Base-by-base conservation (phyloP, 768 basidiomycete species). In the Artomyces pyxidatus region DNA sequence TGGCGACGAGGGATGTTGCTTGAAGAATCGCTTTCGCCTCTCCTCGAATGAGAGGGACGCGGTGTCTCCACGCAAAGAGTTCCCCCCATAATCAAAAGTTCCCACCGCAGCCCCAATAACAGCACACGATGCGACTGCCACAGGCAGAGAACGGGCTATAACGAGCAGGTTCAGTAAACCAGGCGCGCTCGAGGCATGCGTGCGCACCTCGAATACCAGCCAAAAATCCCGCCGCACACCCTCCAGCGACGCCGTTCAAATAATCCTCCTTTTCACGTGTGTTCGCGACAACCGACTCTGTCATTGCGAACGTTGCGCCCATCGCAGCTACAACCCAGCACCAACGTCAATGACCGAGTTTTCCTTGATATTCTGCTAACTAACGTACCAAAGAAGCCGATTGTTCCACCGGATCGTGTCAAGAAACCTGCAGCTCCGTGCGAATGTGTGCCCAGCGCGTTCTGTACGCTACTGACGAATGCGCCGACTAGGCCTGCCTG, bases 211-310 rank as follows among this genome's bases (percentile, higher is more conserved):
- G 77, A 49, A 94, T 67, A 46, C 93, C 93, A 26, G 89, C 89
- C 54, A 95, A 68, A 68, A 95, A 91, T 40, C 93, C 93, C 45
- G 92, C 92, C 42, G 92, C 92, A 69, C 92, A 95, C 48, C 86
- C 93, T 47, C 88, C 93, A 45, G 80, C 80, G 40, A 84, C 85
- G 42, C 87, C 85, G 59, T 92, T 96, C 52, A 88, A 59, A 37
- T 84, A 73, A 63, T 97, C 94, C 54, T 90, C 75, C 55, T 71
- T 81, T 65, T 80, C 74, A 48, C 92, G 78, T 52, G 81, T 69
- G 66, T 97, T 97, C 47, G 89, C 88, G 19, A 88, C 80, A 25
- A 74, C 68, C 6, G 88, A 73, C 64, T 95, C 89, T 1, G 88
- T 87, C 56, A 85, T 76, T 9, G 88, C 86, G 62, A 88, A 97